Evolutionary conservation across 176 grass and related monocot species (phyloP).

Genomic region (Oryza rufipogon): DNA sequence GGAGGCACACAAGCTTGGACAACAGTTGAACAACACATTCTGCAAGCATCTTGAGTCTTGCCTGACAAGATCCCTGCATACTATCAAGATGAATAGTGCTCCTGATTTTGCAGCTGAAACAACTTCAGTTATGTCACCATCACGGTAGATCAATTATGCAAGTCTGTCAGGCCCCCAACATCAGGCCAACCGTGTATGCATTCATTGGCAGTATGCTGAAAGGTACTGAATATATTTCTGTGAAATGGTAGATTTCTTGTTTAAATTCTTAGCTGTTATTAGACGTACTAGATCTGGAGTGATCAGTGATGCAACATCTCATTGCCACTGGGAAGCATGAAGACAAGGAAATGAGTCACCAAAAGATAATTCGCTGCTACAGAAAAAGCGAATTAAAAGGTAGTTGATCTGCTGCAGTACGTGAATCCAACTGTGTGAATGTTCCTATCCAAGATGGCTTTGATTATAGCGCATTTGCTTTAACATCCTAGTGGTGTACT

Average conservation of each 20-base stretch:
- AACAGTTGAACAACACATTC: background rate
- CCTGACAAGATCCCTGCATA: background rate
- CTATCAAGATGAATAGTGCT: constrained; percentile 5
- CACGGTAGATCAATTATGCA: no score
- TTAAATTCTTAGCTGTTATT: background rate
- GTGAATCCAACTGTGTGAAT: background rate
- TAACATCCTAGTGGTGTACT: constrained; percentile 9
- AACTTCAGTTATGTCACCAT: background rate
- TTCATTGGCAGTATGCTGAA: background rate
- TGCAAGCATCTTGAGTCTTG: background rate
- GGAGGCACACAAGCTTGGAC: background rate
- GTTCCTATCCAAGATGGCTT: background rate
- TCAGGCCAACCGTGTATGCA: background rate
- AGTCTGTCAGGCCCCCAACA: background rate
- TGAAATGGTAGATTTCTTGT: background rate
- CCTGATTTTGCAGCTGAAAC: constrained; percentile 1
- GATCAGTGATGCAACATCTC: background rate
- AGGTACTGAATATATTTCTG: background rate
- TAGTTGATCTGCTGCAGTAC: background rate
- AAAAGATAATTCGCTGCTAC: background rate
- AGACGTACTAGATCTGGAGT: background rate
- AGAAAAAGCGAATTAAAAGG: background rate
- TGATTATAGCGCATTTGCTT: constrained; percentile 19
- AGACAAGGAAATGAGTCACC: background rate
- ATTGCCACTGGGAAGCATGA: background rate